These are phyloP conservation scores for Rhododendron vialii DNA, from an alignment of 148 eudicot genomes.

Conservation along the genomic window DNA sequence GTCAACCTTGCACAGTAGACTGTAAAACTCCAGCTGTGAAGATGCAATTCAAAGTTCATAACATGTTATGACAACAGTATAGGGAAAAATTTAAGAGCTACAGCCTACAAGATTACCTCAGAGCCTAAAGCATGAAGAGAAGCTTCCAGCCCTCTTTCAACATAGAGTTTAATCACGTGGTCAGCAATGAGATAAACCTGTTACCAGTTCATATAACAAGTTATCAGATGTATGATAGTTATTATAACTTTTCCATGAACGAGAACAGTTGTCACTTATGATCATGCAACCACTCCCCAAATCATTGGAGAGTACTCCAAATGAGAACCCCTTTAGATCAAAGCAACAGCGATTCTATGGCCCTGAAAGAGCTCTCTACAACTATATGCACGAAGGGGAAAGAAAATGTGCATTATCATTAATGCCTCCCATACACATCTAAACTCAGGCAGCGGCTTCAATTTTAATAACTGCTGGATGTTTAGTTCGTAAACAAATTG, in stretches of 20 bases:
- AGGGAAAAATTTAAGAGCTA: slow-evolving; percentile 8
- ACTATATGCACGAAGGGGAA: neutral
- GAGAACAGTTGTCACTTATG: neutral
- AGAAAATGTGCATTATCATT: neutral
- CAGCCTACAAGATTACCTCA: slow-evolving; percentile 49
- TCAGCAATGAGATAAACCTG: slow-evolving; percentile 83
- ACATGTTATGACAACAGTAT: neutral
- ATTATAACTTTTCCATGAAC: neutral
- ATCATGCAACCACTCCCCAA: neutral
- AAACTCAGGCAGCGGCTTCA: neutral
- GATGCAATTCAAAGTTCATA: slow-evolving; percentile 13
- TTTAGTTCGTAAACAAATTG: neutral
- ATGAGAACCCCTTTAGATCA: neutral
- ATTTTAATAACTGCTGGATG: neutral
- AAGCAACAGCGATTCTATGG: neutral
- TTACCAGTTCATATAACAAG: neutral
- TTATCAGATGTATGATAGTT: neutral
- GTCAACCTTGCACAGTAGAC: slow-evolving; percentile 43
- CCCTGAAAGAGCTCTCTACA: neutral
- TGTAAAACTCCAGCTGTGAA: slow-evolving; percentile 82
- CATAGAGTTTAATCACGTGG: slow-evolving; percentile 71
- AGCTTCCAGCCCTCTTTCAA: slow-evolving; percentile 84
- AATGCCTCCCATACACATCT: neutral
- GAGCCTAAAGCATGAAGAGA: slow-evolving; percentile 78
- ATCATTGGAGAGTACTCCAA: neutral